Evolutionary conservation across 2,329 filamentous ascomycete genomes (phyloP), one percentile per base, ranked within the genome.

Genomic region (Cladosporium sp.): DNA sequence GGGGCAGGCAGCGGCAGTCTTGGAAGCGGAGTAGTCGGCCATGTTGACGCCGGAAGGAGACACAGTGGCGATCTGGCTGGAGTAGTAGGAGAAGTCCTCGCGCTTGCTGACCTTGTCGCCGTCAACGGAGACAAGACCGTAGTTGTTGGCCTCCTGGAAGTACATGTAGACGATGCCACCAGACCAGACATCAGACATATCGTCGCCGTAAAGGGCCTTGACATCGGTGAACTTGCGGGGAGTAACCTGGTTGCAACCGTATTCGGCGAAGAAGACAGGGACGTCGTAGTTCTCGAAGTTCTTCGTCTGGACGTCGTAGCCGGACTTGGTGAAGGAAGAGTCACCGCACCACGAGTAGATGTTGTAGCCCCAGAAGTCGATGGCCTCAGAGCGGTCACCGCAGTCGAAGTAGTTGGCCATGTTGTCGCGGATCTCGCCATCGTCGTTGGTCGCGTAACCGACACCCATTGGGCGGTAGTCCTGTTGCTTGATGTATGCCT

Each of bases 321-420:
- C 92, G 3, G 95, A 97, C 66, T 84, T 76, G 39, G 83, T 76
- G 82, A 90, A 95, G 74, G 83, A 87, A 75, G 91, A 96, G 72
- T 93, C 79, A 72, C 94, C 95, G 78, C 95, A 99, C 95, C 95
- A 99, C 62, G 93, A 96, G 86, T 99, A 99, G 82, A 98, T 97
- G 85, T 99, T 99, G 89, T 98, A 98, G 66, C 95, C 95, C 91
- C 93, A 99, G 85, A 96, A 98, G 81, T 99, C 95, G 70, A 98
- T 97, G 67, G 90, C 79, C 75, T 81, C 80, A 10, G 83, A 81
- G 36, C 83, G 76, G 67, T 87, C 79, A 67, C 93, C 91, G 77
- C 95, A 99, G 85, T 97, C 93, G 83, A 99, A 97, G 86, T 96
- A 99, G 77, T 92, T 83, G 71, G 92, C 91, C 75, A 98, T 88